Conservation (phyloP, 208 protist species). For the Leishmania guyanensis region DNA sequence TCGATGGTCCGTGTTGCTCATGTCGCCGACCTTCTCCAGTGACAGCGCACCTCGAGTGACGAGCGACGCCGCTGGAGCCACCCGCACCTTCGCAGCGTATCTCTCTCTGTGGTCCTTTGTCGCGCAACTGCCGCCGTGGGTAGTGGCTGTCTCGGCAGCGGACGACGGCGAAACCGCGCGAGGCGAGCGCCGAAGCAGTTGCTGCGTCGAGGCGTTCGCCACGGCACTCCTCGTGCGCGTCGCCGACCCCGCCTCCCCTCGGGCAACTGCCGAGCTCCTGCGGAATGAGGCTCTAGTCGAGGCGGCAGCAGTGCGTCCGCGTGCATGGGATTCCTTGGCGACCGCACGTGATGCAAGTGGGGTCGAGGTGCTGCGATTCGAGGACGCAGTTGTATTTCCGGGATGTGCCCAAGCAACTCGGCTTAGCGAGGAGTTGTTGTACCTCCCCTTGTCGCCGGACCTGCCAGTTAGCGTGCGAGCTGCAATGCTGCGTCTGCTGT, state of each 20-base stretch:
- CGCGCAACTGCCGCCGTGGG: constrained; percentile 30
- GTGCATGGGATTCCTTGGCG: constrained; percentile 8
- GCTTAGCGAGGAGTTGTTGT: constrained; percentile 37
- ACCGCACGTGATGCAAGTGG: neutral
- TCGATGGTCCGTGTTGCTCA: constrained; percentile 27
- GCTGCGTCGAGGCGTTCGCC: constrained; percentile 22
- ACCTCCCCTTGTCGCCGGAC: constrained; percentile 36
- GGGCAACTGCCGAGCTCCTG: constrained; percentile 20
- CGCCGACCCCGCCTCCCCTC: constrained; percentile 17
- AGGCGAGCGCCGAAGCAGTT: constrained; percentile 6
- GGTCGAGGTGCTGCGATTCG: constrained; percentile 5
- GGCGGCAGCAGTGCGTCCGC: constrained; percentile 16
- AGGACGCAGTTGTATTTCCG: constrained; percentile 41
- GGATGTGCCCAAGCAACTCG: constrained; percentile 36
- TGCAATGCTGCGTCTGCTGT: constrained; percentile 27
- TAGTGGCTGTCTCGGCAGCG: constrained; percentile 21
- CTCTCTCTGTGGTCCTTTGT: constrained; percentile 37
- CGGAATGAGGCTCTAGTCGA: constrained; percentile 25
- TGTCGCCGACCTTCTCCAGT: neutral
- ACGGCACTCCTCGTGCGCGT: constrained; percentile 33
- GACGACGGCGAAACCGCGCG: constrained; percentile 4
- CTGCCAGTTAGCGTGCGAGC: constrained; percentile 20
- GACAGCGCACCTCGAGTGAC: neutral
- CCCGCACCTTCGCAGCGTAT: constrained; percentile 6
- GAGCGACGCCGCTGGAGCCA: neutral